Percentiles rank a stretch among this genome's conserved stretches.
Evolutionary conservation across 2,329 filamentous ascomycete species (phyloP).

Genomic region (Xylariomycetidae sp.): DNA sequence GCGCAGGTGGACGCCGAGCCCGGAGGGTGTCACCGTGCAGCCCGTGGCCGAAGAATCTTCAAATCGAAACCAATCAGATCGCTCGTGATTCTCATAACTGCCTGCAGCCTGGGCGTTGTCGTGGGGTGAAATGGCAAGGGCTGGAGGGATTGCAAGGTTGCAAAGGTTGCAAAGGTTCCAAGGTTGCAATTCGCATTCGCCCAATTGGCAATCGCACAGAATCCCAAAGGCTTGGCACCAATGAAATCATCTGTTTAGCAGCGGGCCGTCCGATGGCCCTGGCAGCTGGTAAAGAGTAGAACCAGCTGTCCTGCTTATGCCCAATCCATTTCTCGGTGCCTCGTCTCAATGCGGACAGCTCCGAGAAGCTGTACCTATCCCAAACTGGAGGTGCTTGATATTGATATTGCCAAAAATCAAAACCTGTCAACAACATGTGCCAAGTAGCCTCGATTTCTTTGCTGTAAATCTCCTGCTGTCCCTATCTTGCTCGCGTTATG

Average conservation of each 20-base stretch:
- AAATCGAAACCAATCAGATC: conserved; percentile 18
- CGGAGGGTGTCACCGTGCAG: conserved; percentile 15
- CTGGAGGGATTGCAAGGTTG: too few species aligned
- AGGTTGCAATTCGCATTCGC: not conserved
- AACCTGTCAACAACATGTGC: conserved; percentile 8
- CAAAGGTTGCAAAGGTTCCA: too few species aligned
- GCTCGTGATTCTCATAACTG: conserved; percentile 11
- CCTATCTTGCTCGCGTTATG: too few species aligned
- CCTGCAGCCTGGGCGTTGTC: conserved; percentile 2
- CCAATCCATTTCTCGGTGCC: conserved; percentile 4
- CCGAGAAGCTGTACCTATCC: conserved; percentile 12
- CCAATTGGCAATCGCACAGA: not conserved
- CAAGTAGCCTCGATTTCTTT: conserved; percentile 20
- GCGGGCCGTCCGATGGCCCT: not conserved
- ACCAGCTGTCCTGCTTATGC: not conserved
- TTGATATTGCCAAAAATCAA: not conserved
- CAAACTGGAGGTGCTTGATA: not conserved
- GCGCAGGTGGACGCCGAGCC: too few species aligned
- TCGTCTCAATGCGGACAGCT: conserved; percentile 18
- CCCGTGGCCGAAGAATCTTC: conserved; percentile 17
- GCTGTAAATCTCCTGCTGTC: conserved; percentile 7
- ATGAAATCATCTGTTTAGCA: not conserved
- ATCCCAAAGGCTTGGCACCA: conserved; percentile 1
- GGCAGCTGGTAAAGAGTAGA: too few species aligned
- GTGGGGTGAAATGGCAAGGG: conserved; percentile 8